Conservation (phyloP, 805 yeast species). For the Saccharomycopsis selenospora region DNA sequence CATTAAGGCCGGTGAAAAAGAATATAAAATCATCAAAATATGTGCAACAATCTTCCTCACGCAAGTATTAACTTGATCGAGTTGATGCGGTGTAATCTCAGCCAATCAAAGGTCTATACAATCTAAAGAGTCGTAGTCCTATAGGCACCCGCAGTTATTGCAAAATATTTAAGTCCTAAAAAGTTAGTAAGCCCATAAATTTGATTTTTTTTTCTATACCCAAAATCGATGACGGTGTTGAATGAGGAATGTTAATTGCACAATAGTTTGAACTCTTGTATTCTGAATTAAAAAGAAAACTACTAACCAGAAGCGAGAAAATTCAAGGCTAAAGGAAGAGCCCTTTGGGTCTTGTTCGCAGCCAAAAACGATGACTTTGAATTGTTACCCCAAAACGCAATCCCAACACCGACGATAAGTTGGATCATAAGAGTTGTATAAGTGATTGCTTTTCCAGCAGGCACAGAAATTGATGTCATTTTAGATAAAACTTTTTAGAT, state of each 20-base stretch:
- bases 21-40: neutral
- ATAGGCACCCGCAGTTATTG: slow-evolving; percentile 42
- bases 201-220: neutral
- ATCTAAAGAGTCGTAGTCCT: too few species aligned
- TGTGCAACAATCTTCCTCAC: slow-evolving; percentile 46
- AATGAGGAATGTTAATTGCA: neutral
- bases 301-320: slow-evolving; percentile 86
- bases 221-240: neutral
- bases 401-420: slow-evolving; percentile 45
- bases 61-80: slow-evolving; percentile 80
- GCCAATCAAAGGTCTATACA: slow-evolving; percentile 37
- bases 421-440: slow-evolving; percentile 52
- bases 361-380: slow-evolving; percentile 54
- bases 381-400: slow-evolving; percentile 52
- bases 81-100: slow-evolving; percentile 72
- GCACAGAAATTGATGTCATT: slow-evolving; percentile 30
- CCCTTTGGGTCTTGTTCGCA: slow-evolving; percentile 74
- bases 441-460: slow-evolving; percentile 57
- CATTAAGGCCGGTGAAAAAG: too few species aligned
- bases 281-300: slow-evolving; percentile 9
- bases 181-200: neutral
- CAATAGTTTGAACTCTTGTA: neutral
- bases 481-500: too few species aligned
- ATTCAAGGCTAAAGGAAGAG: slow-evolving; percentile 75
- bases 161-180: slow-evolving; percentile 2